Conservation (phyloP, 1,139 yeast genomes). For the Saccharomyces uvarum region DNA sequence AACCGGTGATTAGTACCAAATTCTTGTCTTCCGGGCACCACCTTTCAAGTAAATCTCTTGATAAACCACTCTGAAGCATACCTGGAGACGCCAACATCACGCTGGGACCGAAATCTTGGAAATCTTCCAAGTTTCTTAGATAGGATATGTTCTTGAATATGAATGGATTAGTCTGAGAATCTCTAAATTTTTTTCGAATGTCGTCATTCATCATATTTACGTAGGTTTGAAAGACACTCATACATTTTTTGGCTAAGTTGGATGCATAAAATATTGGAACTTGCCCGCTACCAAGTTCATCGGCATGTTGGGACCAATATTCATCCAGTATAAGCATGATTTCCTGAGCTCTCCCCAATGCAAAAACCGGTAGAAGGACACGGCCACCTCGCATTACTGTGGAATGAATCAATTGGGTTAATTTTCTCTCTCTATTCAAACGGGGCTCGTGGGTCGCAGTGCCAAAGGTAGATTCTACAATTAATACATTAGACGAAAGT, state of each 20-base stretch:
- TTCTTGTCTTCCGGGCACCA: slow-evolving; percentile 98
- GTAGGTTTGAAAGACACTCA: slow-evolving; percentile 95
- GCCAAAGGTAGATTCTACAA: slow-evolving; percentile 94
- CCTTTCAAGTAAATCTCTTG: slow-evolving; percentile 80
- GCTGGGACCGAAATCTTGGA: slow-evolving; percentile 92
- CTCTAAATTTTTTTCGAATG: slow-evolving; percentile 71
- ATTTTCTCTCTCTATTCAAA: slow-evolving; percentile 69
- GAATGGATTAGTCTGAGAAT: slow-evolving; percentile 75
- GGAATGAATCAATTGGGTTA: slow-evolving; percentile 75
- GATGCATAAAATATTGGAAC: slow-evolving; percentile 79
- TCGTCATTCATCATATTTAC: slow-evolving; percentile 95
- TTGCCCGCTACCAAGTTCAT: slow-evolving; percentile 64
- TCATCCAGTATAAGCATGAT: slow-evolving; percentile 82
- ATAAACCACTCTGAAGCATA: slow-evolving; percentile 93
- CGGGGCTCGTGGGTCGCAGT: slow-evolving; percentile 96
- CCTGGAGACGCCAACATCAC: slow-evolving; percentile 97
- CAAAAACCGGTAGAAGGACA: slow-evolving; percentile 88
- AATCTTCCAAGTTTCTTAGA: slow-evolving; percentile 68
- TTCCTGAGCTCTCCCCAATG: slow-evolving; percentile 95
- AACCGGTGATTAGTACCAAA: slow-evolving; percentile 84
- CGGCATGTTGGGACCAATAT: slow-evolving; percentile 82
- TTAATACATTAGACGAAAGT: slow-evolving; percentile 76
- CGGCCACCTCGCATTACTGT: slow-evolving; percentile 87
- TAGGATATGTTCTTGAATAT: slow-evolving; percentile 80
- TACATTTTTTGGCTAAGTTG: slow-evolving; percentile 85